A percentile compares a stretch with the other conserved stretches of the same genome.
Evolutionary conservation across 805 yeast genomes (phyloP).

Genomic region (Suhomyces sp.): DNA sequence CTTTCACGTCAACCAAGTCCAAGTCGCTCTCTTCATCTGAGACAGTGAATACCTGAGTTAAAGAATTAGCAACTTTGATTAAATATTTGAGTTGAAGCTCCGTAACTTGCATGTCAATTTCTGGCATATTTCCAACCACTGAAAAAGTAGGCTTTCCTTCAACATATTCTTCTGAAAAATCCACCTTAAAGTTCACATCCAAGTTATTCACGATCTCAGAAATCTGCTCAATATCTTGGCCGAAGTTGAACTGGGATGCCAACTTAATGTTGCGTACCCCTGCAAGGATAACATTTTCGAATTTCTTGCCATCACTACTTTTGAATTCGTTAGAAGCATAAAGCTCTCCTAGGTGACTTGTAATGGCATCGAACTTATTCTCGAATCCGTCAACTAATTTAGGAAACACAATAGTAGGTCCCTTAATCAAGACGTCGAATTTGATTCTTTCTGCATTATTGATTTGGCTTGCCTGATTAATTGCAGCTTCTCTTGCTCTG

Average conservation of each 20-base stretch:
- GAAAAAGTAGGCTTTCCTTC: conserved; percentile 46
- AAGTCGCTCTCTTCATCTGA: conserved; percentile 37
- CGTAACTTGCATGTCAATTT: conserved; percentile 62
- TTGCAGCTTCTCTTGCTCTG: conserved; percentile 81
- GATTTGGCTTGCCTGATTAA: conserved; percentile 71
- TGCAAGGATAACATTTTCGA: conserved; percentile 56
- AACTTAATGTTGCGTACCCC: conserved; percentile 73
- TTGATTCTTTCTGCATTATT: conserved; percentile 60
- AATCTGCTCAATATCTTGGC: conserved; percentile 43
- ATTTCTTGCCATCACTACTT: conserved; percentile 15
- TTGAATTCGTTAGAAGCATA: conserved; percentile 62
- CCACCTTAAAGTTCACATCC: conserved; percentile 59
- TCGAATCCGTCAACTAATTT: conserved; percentile 41
- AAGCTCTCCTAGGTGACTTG: conserved; percentile 79
- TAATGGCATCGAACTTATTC: conserved; percentile 54
- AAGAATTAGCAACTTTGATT: conserved; percentile 50
- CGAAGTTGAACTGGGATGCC: conserved; percentile 57
- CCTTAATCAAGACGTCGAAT: conserved; percentile 66
- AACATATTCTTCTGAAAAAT: conserved; percentile 45
- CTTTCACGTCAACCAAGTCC: conserved; percentile 51
- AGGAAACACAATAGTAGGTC: conserved; percentile 86
- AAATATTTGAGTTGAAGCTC: conserved; percentile 68
- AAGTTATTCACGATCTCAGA: conserved; percentile 65
- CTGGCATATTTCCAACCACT: conserved; percentile 58
- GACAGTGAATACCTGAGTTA: conserved; percentile 53